Evolutionary conservation across 1,284 basidiomycete genomes (phyloP).

Genomic region (Cryptococcus deneoformans): DNA sequence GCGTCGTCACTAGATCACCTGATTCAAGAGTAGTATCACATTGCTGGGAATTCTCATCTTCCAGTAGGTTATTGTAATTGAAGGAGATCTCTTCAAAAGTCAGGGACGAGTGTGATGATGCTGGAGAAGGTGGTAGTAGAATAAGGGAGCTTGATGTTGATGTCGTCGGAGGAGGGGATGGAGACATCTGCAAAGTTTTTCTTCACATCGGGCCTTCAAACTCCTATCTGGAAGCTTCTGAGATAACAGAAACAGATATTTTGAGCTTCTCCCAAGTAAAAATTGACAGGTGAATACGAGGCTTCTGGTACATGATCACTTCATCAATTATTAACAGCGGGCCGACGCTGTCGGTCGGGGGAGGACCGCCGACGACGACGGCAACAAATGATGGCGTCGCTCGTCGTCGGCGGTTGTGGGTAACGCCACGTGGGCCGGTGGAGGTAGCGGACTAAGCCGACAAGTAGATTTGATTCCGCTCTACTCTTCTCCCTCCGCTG

Average conservation of each 20-base stretch:
- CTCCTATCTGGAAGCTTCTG: background rate
- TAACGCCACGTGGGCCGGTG: no score
- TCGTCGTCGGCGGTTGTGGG: no score
- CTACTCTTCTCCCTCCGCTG: no score
- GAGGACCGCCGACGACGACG: no score
- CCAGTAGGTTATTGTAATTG: slow-evolving; percentile 5
- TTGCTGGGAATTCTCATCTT: background rate
- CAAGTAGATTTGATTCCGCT: no score
- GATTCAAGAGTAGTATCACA: slow-evolving; percentile 12
- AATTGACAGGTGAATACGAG: background rate
- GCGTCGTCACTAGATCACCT: slow-evolving; percentile 17
- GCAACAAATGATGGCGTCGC: no score
- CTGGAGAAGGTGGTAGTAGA: background rate
- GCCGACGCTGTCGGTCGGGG: no score
- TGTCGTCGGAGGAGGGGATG: background rate
- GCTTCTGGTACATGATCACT: no score
- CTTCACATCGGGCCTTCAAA: background rate
- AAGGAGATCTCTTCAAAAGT: slow-evolving; percentile 15
- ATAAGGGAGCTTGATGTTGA: background rate
- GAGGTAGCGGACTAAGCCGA: no score
- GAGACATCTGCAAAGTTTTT: background rate
- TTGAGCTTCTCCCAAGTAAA: background rate
- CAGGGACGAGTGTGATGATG: slow-evolving; percentile 8
- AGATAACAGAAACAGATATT: background rate
- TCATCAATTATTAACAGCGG: no score